Percentiles rank a stretch among this genome's conserved stretches.
These are phyloP conservation scores for Leishmania turanica DNA, from an alignment of 208 protist species.

Conservation along the genomic window DNA sequence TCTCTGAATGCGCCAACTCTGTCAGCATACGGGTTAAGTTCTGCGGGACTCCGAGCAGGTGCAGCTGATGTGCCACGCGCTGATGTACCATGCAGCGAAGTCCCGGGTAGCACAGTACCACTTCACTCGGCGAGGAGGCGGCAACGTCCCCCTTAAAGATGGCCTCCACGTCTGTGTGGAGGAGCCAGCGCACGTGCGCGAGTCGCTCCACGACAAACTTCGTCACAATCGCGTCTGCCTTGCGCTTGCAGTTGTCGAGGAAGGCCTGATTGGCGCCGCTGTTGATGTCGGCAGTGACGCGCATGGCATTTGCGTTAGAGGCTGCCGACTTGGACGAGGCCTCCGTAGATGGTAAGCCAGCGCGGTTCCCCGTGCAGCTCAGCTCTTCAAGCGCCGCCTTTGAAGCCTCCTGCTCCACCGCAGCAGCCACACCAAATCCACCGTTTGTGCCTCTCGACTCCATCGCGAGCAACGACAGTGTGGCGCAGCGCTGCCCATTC, in stretches of 20 bases:
- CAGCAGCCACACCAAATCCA: not conserved
- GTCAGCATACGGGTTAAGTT: constrained; percentile 81
- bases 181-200: constrained; percentile 54
- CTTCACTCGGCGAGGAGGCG: constrained; percentile 62
- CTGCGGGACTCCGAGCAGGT: constrained; percentile 65
- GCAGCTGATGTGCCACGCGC: constrained; percentile 66
- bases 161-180: constrained; percentile 71
- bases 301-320: too few relatives aligned
- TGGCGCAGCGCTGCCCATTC: constrained; percentile 26
- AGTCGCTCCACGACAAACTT: constrained; percentile 61
- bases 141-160: constrained; percentile 65
- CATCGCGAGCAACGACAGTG: constrained; percentile 10
- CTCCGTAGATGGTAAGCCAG: not conserved
- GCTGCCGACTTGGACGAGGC: not conserved
- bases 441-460: not conserved
- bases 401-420: not conserved
- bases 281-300: not conserved
- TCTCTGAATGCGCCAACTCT: constrained; percentile 63
- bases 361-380: not conserved
- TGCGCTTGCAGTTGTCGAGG: constrained; percentile 31
- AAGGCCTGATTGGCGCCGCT: constrained; percentile 2
- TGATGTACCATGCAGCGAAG: constrained; percentile 79
- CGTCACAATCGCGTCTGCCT: constrained; percentile 51
- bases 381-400: not conserved
- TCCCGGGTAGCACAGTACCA: constrained; percentile 76